These are phyloP conservation scores for Colletotrichum truncatum DNA, from an alignment of 2,329 filamentous ascomycete genomes.

Conservation along the genomic window DNA sequence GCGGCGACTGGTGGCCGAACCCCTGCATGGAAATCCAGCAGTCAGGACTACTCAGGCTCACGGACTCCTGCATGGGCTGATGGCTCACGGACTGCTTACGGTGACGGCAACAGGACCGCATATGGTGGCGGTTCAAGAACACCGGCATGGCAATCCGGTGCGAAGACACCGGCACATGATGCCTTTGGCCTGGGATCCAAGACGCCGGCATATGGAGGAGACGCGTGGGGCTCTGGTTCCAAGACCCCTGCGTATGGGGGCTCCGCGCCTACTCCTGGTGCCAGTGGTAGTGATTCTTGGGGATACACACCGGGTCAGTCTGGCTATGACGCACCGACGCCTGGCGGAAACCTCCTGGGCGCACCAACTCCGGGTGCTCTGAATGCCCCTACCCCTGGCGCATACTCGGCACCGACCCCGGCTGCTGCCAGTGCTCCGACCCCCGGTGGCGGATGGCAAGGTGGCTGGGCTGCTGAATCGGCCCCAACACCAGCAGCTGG, in stretches of 20 bases:
- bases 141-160: constrained; percentile 81
- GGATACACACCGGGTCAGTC: constrained; percentile 64
- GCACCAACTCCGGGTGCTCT: constrained; percentile 70
- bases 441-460: constrained; percentile 70
- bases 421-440: constrained; percentile 72
- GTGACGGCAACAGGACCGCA: constrained; percentile 78
- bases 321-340: constrained; percentile 76
- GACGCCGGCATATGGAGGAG: constrained; percentile 69
- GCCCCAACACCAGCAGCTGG: constrained; percentile 72
- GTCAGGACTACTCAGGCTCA: constrained; percentile 60
- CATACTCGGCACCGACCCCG: constrained; percentile 71
- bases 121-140: constrained; percentile 80
- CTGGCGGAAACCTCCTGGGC: constrained; percentile 62
- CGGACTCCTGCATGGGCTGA: constrained; percentile 78
- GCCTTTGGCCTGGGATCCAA: constrained; percentile 74
- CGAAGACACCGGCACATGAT: constrained; percentile 74
- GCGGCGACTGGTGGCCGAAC: constrained; percentile 65
- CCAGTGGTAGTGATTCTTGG: constrained; percentile 68
- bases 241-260: constrained; percentile 81
- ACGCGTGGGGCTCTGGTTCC: constrained; percentile 73
- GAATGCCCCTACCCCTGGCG: constrained; percentile 78
- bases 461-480: constrained; percentile 68
- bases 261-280: constrained; percentile 67
- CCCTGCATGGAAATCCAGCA: constrained; percentile 65
- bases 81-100: constrained; percentile 74